These are phyloP conservation scores for Penicillium concentricum DNA, from an alignment of 2,329 filamentous ascomycete genomes.

Conservation along the genomic window DNA sequence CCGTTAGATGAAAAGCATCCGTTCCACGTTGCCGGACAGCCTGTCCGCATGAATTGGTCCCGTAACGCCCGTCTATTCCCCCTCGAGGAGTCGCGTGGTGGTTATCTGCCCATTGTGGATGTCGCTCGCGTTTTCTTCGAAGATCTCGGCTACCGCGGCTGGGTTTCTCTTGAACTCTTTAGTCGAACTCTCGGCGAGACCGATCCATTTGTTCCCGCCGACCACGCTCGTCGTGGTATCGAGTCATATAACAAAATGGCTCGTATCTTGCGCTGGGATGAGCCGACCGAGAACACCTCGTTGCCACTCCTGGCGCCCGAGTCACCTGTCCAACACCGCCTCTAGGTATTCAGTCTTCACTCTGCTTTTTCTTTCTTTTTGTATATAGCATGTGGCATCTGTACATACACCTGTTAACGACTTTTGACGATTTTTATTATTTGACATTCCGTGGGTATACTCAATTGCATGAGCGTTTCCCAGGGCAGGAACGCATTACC, in stretches of 20 bases:
- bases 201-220: slow-evolving; percentile 23
- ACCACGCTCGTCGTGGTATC: slow-evolving; percentile 26
- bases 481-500: background rate
- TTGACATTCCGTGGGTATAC: background rate
- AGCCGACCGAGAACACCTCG: slow-evolving; percentile 1
- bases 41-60: slow-evolving; percentile 71
- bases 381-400: slow-evolving; percentile 1
- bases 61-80: slow-evolving; percentile 70
- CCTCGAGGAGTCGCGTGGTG: slow-evolving; percentile 59
- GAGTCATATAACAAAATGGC: slow-evolving; percentile 26
- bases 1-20: slow-evolving; percentile 52
- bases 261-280: slow-evolving; percentile 19
- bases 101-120: slow-evolving; percentile 64
- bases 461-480: background rate
- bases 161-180: slow-evolving; percentile 27
- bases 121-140: slow-evolving; percentile 46
- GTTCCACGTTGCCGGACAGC: slow-evolving; percentile 58
- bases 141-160: slow-evolving; percentile 25
- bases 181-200: slow-evolving; percentile 25
- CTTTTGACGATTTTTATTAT: background rate
- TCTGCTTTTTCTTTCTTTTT: background rate
- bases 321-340: slow-evolving; percentile 22
- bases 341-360: slow-evolving; percentile 3
- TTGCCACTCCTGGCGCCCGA: slow-evolving; percentile 2
- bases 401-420: background rate